A percentile compares a stretch with the other conserved stretches of the same genome.
These are phyloP conservation scores for Talaromyces funiculosus DNA, from an alignment of 2,329 filamentous ascomycete species.

Conservation along the genomic window DNA sequence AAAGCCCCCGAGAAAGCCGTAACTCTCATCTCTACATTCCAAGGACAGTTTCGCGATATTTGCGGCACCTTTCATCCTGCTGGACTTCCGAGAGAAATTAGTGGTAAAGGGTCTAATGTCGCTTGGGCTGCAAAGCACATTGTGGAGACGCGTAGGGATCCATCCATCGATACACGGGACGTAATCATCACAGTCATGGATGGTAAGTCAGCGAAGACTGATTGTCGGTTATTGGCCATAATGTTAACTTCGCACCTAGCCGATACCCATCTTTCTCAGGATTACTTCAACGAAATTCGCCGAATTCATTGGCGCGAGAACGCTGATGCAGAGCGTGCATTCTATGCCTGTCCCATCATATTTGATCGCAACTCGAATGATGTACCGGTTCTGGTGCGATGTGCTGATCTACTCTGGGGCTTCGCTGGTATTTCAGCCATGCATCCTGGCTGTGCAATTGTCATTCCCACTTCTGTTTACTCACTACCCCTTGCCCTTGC, in stretches of 20 bases:
- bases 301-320: conserved; percentile 54
- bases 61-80: conserved; percentile 62
- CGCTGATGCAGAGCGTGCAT: conserved; percentile 43
- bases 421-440: conserved; percentile 65
- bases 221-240: neutral
- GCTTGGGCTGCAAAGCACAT: conserved; percentile 56
- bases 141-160: conserved; percentile 21
- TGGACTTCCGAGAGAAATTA: conserved; percentile 61
- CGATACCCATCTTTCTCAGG: conserved; percentile 59
- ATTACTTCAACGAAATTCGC: conserved; percentile 62
- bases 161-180: conserved; percentile 34
- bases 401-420: conserved; percentile 67
- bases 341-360: conserved; percentile 66
- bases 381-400: conserved; percentile 62
- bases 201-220: conserved; percentile 42
- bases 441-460: conserved; percentile 58
- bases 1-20: conserved; percentile 58
- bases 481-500: conserved; percentile 62
- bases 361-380: conserved; percentile 68
- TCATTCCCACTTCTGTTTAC: conserved; percentile 69
- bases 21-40: conserved; percentile 57
- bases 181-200: conserved; percentile 68
- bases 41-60: conserved; percentile 61
- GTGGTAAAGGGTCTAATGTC: conserved; percentile 70
- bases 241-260: conserved; percentile 18